Conservation (phyloP, 2,329 filamentous ascomycete species). For the Claviceps pusilla region DNA sequence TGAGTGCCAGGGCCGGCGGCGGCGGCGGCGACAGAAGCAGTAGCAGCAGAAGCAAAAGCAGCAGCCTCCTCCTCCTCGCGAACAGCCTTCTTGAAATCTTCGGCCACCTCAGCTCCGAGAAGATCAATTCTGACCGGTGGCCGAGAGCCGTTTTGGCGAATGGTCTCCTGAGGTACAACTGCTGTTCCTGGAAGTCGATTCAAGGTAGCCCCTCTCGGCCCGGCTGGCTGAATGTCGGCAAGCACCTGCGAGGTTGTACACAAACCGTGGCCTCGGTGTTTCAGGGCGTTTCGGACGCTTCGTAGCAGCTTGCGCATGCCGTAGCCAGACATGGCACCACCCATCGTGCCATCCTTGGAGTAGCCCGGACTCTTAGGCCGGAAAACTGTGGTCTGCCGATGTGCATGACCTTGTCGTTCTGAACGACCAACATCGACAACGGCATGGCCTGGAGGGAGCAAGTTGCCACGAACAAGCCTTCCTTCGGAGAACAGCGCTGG, state of each 20-base stretch:
- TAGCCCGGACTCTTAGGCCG: conserved; percentile 23
- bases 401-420: conserved; percentile 28
- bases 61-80: conserved; percentile 43
- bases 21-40: conserved; percentile 18
- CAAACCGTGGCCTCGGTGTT: conserved; percentile 36
- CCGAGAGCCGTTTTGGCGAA: conserved; percentile 27
- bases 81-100: conserved; percentile 65
- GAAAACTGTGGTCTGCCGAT: conserved; percentile 40
- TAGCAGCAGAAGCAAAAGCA: background rate
- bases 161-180: conserved; percentile 40
- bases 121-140: conserved; percentile 60
- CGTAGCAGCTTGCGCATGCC: conserved; percentile 78
- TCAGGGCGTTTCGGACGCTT: conserved; percentile 69
- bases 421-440: conserved; percentile 55
- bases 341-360: conserved; percentile 32
- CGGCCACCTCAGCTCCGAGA: conserved; percentile 61
- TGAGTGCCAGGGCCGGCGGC: conserved; percentile 11
- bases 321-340: conserved; percentile 49
- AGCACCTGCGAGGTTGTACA: conserved; percentile 32
- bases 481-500: conserved; percentile 57
- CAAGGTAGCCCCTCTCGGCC: conserved; percentile 36
- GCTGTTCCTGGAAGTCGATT: conserved; percentile 46
- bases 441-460: conserved; percentile 69
- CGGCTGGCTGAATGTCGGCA: conserved; percentile 32
- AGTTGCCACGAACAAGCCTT: conserved; percentile 71